Conservation (phyloP, 208 protist species). For the Trypanosoma scelopori region DNA sequence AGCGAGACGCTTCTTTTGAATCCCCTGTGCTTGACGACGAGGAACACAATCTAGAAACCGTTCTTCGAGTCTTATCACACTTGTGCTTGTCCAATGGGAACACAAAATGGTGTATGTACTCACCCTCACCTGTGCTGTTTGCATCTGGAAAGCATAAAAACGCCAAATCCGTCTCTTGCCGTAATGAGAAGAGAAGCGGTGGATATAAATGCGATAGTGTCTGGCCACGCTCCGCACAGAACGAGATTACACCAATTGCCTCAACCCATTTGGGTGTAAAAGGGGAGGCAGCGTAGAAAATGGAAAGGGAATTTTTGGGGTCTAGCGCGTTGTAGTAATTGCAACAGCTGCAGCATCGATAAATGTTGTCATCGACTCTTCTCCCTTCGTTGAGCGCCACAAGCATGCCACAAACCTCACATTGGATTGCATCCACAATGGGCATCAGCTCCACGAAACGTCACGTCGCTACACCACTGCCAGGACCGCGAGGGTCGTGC, state of each 20-base stretch:
- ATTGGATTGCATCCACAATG: constrained; percentile 9
- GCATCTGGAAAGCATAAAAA: constrained; percentile 37
- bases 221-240: constrained; percentile 30
- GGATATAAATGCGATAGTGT: constrained; percentile 30
- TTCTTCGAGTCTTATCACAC: constrained; percentile 18
- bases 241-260: constrained; percentile 33
- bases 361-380: not conserved
- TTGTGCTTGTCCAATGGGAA: constrained; percentile 13
- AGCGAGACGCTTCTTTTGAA: not conserved
- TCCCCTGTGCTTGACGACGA: not conserved
- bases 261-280: constrained; percentile 30
- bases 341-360: constrained; percentile 3
- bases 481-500: no score
- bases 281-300: constrained; percentile 1
- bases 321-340: not conserved
- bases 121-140: constrained; percentile 15
- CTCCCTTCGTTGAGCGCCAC: not conserved
- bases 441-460: constrained; percentile 10
- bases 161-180: constrained; percentile 31
- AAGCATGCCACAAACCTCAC: constrained; percentile 8
- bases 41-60: not conserved
- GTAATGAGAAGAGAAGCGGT: constrained; percentile 19
- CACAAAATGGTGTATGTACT: constrained; percentile 25
- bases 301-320: not conserved
- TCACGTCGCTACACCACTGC: no score